Base-by-base conservation (phyloP, 2,329 filamentous ascomycete genomes). In the Fusarium nanum region DNA sequence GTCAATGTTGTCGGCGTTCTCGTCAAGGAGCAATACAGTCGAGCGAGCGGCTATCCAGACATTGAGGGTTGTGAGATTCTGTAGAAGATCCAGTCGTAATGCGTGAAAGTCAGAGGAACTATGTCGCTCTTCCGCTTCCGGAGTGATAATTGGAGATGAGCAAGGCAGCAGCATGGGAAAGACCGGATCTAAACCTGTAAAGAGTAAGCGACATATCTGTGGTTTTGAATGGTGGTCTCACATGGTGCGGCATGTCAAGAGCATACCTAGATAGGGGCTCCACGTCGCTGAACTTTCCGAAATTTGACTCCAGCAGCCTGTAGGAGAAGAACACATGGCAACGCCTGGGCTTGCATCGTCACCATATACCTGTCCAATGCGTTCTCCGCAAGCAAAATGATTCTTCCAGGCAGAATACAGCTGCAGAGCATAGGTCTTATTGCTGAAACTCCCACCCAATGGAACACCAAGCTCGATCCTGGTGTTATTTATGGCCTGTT, bases 21-120 rank as follows among this genome's bases (percentile, higher is more conserved):
- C 23, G 27, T 47, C 27, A 6, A 59, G 4, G 1, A 49, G n/a
- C 2, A 27, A 3, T 13, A 7, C 14, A 23, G 48, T 58, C 13
- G 14, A 53, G 32, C 60, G 54, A 40, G 47, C 60, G 6, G 60
- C 55, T 37, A 63, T 14, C 54, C 60, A 63, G 32, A 63, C 27
- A 22, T 63, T 28, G 23, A 59, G 47, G 20, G 47, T 54, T 22
- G 54, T 48, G 9, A 63, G 60, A 23, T 54, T 58, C 6, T 63
- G 41, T 16, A 63, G 20, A 20, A 54, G 47, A 11, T 63, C 60
- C 37, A 63, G 54, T 8, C 54, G 60, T 7, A 63, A 53, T 6
- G 41, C 47, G 27, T 63, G 60, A 10, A 63, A 54, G 27, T 63
- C 60, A 7, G 48, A 16, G 25, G 25, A 12, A 14, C n/a, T 5